phyloP scores from a whole-genome alignment of 1,284 basidiomycete species.

The Cryptococcus hybrid region DNA sequence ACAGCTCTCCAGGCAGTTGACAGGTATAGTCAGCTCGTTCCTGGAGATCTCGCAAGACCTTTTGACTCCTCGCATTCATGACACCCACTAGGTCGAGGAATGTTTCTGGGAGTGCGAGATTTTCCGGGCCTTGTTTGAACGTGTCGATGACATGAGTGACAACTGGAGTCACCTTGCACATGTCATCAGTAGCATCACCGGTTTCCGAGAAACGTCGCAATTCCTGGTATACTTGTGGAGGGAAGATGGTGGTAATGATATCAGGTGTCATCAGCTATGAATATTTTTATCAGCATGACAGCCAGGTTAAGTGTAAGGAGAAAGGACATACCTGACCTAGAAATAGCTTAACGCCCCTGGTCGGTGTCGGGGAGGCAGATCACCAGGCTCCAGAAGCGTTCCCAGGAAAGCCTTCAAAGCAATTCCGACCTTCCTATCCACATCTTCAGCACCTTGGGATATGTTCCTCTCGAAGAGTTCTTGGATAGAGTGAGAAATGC shows the following conservation, averaged over 20 bases:
- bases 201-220: neutral
- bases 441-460: neutral
- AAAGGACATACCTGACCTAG: neutral
- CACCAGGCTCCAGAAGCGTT: neutral
- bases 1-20: too few species aligned
- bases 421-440: neutral
- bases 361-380: neutral
- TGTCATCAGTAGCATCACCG: neutral
- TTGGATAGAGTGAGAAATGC: neutral
- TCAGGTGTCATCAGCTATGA: neutral
- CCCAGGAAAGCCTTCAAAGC: neutral
- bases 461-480: neutral
- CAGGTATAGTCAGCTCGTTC: too few species aligned
- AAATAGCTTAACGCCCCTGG: neutral
- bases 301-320: neutral
- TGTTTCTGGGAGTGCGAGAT: too few species aligned
- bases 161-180: neutral
- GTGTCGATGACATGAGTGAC: neutral
- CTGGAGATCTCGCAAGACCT: too few species aligned
- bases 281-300: too few species aligned
- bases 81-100: too few species aligned
- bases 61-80: too few species aligned
- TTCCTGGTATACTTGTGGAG: neutral
- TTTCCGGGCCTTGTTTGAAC: neutral
- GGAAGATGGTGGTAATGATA: neutral